Conservation (phyloP, 805 yeast genomes). For the Lachancea mirantina region DNA sequence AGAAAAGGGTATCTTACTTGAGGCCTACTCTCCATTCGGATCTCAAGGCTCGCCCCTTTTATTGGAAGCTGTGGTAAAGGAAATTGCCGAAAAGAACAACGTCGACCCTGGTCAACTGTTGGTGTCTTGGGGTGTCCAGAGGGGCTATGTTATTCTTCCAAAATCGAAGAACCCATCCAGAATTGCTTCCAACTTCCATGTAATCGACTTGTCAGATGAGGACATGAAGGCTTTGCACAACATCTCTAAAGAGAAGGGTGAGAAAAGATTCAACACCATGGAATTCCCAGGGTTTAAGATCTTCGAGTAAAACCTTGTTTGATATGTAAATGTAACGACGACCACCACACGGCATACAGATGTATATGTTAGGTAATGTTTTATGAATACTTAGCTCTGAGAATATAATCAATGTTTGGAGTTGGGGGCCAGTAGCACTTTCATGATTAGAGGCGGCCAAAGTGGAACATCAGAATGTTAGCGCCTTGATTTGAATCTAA, state of each 20-base stretch:
- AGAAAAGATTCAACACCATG: constrained; percentile 31
- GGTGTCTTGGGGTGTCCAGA: constrained; percentile 52
- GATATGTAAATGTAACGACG: not conserved
- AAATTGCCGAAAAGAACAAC: constrained; percentile 37
- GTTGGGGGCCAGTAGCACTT: too few species aligned
- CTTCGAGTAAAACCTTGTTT: constrained; percentile 8
- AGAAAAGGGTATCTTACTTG: constrained; percentile 46
- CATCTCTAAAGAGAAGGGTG: constrained; percentile 25
- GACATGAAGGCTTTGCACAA: constrained; percentile 30
- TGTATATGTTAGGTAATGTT: not conserved
- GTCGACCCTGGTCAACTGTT: constrained; percentile 44
- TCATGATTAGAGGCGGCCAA: too few species aligned
- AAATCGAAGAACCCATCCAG: constrained; percentile 41
- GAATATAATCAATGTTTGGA: too few species aligned
- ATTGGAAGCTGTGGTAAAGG: constrained; percentile 36
- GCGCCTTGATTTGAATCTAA: constrained; percentile 28
- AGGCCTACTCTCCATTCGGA: constrained; percentile 79
- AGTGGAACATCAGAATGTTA: too few species aligned
- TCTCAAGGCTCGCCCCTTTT: constrained; percentile 48
- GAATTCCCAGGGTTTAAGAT: too few species aligned
- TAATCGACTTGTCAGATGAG: constrained; percentile 30
- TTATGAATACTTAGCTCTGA: not conserved
- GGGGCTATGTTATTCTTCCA: constrained; percentile 49
- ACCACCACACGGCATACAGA: not conserved
- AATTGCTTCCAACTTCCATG: constrained; percentile 33